Percentiles rank a stretch among this genome's conserved stretches.
phyloP scores from a whole-genome alignment of 2,329 filamentous ascomycete genomes.

The Escovopsis sp. region DNA sequence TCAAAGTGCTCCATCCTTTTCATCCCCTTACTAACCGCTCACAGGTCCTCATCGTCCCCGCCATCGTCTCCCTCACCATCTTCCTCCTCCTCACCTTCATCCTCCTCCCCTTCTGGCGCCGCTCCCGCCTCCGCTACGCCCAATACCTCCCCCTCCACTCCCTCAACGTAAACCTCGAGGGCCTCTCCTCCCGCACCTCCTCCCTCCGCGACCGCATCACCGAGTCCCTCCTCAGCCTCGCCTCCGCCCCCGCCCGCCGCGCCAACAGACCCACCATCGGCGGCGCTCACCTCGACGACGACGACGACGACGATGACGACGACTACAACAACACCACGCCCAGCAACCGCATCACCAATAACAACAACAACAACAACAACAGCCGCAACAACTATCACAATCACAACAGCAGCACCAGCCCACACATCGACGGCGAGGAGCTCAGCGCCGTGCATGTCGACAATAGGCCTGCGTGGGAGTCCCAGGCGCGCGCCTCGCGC shows the following conservation, averaged over 20 bases:
- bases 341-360: slow-evolving; percentile 24
- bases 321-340: slow-evolving; percentile 18
- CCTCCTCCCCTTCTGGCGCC: slow-evolving; percentile 52
- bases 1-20: slow-evolving; percentile 2
- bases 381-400: slow-evolving; percentile 26
- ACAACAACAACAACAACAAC: slow-evolving; percentile 23
- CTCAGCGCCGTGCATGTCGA: slow-evolving; percentile 42
- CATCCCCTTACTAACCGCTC: too few species aligned
- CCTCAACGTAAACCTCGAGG: slow-evolving; percentile 19
- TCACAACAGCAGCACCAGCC: slow-evolving; percentile 35
- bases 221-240: slow-evolving; percentile 14
- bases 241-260: slow-evolving; percentile 32
- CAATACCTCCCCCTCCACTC: slow-evolving; percentile 50
- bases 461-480: slow-evolving; percentile 25
- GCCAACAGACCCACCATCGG: slow-evolving; percentile 17
- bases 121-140: slow-evolving; percentile 54
- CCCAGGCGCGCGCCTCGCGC: slow-evolving; percentile 15
- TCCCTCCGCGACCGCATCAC: slow-evolving; percentile 36
- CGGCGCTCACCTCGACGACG: slow-evolving; percentile 33
- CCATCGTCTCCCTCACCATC: slow-evolving; percentile 51
- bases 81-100: slow-evolving; percentile 52
- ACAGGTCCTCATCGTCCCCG: slow-evolving; percentile 56
- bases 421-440: slow-evolving; percentile 48
- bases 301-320: slow-evolving; percentile 20
- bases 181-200: slow-evolving; percentile 41